phyloP scores from a whole-genome alignment of 139 green algal genomes.

The Closterium sp. region DNA sequence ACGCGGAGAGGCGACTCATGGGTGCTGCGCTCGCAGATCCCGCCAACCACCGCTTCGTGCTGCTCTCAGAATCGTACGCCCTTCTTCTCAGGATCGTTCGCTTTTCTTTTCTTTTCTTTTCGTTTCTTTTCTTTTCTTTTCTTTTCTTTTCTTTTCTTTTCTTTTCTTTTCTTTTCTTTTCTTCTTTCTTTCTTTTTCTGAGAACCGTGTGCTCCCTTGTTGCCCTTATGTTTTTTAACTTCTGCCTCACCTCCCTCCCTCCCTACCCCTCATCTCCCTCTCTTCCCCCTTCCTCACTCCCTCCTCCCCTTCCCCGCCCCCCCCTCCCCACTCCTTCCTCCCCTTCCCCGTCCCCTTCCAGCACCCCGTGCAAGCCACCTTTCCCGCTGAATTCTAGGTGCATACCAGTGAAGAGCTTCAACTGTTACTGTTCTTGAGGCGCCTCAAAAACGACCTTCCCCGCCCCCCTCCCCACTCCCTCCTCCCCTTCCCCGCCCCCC shows the following conservation, averaged over 20 bases:
- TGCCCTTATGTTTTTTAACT: too few species aligned
- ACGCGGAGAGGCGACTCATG: conserved; percentile 46
- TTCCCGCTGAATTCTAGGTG: too few species aligned
- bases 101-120: too few species aligned
- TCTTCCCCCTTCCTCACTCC: not conserved
- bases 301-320: not conserved
- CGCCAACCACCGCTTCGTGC: conserved; percentile 46
- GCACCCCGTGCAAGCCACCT: too few species aligned
- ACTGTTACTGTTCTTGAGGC: too few species aligned
- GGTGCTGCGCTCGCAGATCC: conserved; percentile 34
- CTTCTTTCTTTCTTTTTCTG: not conserved
- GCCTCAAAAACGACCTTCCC: too few species aligned
- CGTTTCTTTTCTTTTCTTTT: too few species aligned
- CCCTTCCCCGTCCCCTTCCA: too few species aligned
- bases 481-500: not conserved
- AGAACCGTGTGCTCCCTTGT: too few species aligned
- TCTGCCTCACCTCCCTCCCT: not conserved
- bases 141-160: too few species aligned
- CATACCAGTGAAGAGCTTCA: too few species aligned
- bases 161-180: not conserved
- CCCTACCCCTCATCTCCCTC: not conserved
- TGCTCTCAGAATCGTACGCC: conserved; percentile 41
- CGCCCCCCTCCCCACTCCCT: not conserved
- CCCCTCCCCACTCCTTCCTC: too few species aligned
- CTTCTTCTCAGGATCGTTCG: not conserved